Evolutionary conservation across 2,329 filamentous ascomycete species (phyloP).

Genomic region (Nemania diffusa): DNA sequence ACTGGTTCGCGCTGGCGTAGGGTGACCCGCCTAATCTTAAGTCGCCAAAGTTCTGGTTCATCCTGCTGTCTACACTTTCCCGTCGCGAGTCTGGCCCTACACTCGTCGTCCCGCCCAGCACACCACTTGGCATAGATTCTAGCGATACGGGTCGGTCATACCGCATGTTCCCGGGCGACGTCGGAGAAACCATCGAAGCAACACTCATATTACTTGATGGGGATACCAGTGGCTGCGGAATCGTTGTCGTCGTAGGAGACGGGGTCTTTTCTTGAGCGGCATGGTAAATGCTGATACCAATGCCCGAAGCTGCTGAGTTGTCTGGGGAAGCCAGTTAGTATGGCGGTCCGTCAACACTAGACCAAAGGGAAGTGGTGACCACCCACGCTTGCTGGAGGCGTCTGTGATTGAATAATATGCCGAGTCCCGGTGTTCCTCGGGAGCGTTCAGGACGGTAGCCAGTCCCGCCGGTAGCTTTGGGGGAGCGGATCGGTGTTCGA

Average conservation of each 20-base stretch:
- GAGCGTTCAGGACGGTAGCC: constrained; percentile 62
- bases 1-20: constrained; percentile 81
- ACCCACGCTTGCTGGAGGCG: constrained; percentile 63
- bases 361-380: constrained; percentile 21
- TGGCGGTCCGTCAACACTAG: constrained; percentile 19
- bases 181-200: constrained; percentile 72
- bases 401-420: constrained; percentile 63
- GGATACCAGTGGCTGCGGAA: constrained; percentile 65
- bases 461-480: constrained; percentile 61
- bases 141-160: constrained; percentile 57
- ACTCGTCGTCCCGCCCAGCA: constrained; percentile 49
- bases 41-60: constrained; percentile 77
- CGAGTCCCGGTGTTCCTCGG: constrained; percentile 63
- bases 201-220: constrained; percentile 73
- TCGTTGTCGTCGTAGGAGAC: constrained; percentile 65
- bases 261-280: constrained; percentile 69
- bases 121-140: constrained; percentile 52
- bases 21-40: constrained; percentile 76
- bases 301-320: constrained; percentile 59
- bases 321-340: constrained; percentile 49
- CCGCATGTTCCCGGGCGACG: constrained; percentile 59
- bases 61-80: constrained; percentile 82
- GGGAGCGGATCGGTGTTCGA: constrained; percentile 52
- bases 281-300: constrained; percentile 59
- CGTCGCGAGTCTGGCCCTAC: constrained; percentile 67